A percentile compares a stretch with the other conserved stretches of the same genome.
phyloP scores from a whole-genome alignment of 2,329 filamentous ascomycete species.

The Sclerotinia nivalis region DNA sequence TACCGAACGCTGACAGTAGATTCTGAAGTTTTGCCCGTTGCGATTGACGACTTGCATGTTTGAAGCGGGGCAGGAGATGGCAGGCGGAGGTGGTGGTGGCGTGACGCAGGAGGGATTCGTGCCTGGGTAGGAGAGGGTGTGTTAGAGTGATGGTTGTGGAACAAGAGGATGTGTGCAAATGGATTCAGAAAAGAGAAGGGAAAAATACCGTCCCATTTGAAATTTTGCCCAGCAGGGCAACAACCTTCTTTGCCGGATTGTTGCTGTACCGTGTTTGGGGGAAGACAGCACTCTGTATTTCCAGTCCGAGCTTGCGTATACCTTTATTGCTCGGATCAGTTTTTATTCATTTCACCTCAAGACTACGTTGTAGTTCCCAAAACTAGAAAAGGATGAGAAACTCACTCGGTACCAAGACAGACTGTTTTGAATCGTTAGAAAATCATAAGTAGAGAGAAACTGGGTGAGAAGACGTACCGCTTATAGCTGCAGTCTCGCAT shows the following conservation, averaged over 20 bases:
- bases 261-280: background rate
- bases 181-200: background rate
- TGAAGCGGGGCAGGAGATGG: constrained; percentile 11
- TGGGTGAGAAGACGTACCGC: background rate
- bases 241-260: constrained; percentile 10
- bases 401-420: constrained; percentile 19
- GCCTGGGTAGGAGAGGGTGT: background rate
- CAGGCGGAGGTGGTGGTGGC: background rate
- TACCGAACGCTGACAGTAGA: constrained; percentile 16
- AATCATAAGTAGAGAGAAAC: background rate
- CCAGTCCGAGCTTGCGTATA: constrained; percentile 2
- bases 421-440: background rate
- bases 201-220: constrained; percentile 9
- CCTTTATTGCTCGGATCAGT: background rate
- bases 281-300: background rate
- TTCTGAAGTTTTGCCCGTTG: constrained; percentile 14
- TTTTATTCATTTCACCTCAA: background rate
- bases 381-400: background rate
- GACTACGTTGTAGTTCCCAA: background rate
- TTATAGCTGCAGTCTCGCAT: background rate
- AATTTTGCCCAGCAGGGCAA: background rate
- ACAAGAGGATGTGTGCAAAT: background rate
- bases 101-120: constrained; percentile 4
- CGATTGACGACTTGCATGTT: constrained; percentile 9
- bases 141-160: background rate